phyloP scores from a whole-genome alignment of 1,284 basidiomycete genomes.

The Amylostereum areolatum region DNA sequence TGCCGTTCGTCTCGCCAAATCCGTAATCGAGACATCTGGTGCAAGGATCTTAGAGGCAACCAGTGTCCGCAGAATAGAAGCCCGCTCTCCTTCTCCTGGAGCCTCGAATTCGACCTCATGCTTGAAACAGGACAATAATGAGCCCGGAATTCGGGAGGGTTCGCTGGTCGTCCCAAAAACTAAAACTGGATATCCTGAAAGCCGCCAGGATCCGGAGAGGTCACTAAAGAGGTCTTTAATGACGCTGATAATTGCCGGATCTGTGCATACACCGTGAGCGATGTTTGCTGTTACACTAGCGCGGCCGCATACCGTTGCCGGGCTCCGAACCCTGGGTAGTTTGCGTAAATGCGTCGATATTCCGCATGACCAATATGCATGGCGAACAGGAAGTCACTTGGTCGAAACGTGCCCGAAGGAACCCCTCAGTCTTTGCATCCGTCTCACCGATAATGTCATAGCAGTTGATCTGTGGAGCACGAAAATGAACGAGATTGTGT shows the following conservation, averaged over 20 bases:
- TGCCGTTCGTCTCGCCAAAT: conserved; percentile 85
- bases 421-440: conserved; percentile 74
- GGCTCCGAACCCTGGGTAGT: conserved; percentile 63
- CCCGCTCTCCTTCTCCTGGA: conserved; percentile 73
- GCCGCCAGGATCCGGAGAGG: conserved; percentile 47
- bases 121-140: conserved; percentile 78
- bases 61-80: conserved; percentile 53
- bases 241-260: conserved; percentile 53
- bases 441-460: conserved; percentile 83
- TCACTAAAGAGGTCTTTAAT: conserved; percentile 65
- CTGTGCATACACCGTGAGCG: conserved; percentile 27
- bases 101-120: conserved; percentile 84
- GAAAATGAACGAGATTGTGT: too few species aligned
- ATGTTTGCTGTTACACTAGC: not conserved
- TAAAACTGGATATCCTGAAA: conserved; percentile 62
- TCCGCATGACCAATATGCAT: conserved; percentile 77
- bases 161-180: conserved; percentile 76
- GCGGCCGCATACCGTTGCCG: conserved; percentile 50
- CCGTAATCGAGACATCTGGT: conserved; percentile 73
- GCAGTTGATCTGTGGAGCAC: conserved; percentile 65
- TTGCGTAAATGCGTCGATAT: conserved; percentile 80
- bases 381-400: conserved; percentile 80
- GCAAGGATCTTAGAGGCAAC: conserved; percentile 46
- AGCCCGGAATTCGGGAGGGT: conserved; percentile 59
- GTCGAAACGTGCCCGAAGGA: conserved; percentile 73